Conservation (phyloP, 1,139 yeast species). For the Taphrina betulina region DNA sequence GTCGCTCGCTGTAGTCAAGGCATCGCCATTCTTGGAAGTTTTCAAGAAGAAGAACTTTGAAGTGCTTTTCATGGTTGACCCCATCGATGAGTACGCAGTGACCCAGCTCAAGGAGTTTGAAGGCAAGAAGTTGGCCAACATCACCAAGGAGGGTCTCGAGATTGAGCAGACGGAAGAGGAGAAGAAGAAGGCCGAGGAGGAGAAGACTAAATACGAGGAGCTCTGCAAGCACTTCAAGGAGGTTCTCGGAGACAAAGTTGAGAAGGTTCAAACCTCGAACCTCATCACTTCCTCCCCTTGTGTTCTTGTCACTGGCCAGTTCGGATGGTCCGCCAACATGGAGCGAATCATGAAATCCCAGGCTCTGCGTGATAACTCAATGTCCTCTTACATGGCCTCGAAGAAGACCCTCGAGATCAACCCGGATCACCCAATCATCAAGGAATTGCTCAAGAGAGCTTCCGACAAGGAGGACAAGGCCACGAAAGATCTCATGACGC, state of each 20-base stretch:
- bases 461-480: slow-evolving; percentile 97
- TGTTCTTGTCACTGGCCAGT: slow-evolving; percentile 99
- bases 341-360: slow-evolving; percentile 99
- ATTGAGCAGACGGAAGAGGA: slow-evolving; percentile 99
- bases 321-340: slow-evolving; percentile 99
- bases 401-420: slow-evolving; percentile 99
- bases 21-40: slow-evolving; percentile 99
- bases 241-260: slow-evolving; percentile 96
- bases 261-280: slow-evolving; percentile 98
- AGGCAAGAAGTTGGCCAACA: slow-evolving; percentile 98
- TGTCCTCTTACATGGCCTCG: slow-evolving; percentile 99
- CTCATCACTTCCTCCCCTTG: slow-evolving; percentile 98
- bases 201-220: slow-evolving; percentile 85
- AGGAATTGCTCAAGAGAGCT: slow-evolving; percentile 93
- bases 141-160: slow-evolving; percentile 94
- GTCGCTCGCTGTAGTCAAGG: slow-evolving; percentile 94
- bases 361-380: slow-evolving; percentile 97
- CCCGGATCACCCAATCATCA: slow-evolving; percentile 92
- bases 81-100: slow-evolving; percentile 99
- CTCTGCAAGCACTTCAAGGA: slow-evolving; percentile 96
- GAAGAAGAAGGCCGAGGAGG: slow-evolving; percentile 89
- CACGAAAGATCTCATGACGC: slow-evolving; percentile 94
- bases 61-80: slow-evolving; percentile 96
- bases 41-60: slow-evolving; percentile 98
- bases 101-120: slow-evolving; percentile 99